Conservation (phyloP, 352 stramenopile genomes). For the Phytopythium chamaehyphon region DNA sequence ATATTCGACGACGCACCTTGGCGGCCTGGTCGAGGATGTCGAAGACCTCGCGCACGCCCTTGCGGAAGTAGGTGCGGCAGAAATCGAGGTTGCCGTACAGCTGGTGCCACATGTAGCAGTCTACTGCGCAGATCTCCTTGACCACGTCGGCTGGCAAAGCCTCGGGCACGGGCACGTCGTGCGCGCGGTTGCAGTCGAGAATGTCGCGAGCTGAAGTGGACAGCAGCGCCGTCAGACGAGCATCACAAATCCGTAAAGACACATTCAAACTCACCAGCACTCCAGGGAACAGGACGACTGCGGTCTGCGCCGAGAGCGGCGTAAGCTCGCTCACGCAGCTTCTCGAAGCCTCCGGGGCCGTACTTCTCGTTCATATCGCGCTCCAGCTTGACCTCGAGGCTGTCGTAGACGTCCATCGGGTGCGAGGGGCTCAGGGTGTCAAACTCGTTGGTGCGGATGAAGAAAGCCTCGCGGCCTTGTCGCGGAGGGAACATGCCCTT, state of each 20-base stretch:
- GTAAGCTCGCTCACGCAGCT: slow-evolving; percentile 9
- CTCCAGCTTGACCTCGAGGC: slow-evolving; percentile 7
- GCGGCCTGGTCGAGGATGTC: slow-evolving; percentile 5
- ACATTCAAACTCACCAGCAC: slow-evolving; percentile 7
- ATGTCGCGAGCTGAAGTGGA: slow-evolving; percentile 18
- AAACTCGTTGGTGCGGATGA: slow-evolving; percentile 10
- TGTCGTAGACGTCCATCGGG: slow-evolving; percentile 14
- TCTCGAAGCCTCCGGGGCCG: slow-evolving; percentile 6
- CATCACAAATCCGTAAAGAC: too few relatives aligned
- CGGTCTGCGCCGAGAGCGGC: slow-evolving; percentile 5
- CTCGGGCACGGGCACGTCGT: slow-evolving; percentile 12
- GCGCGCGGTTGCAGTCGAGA: slow-evolving; percentile 18
- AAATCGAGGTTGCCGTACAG: slow-evolving; percentile 18
- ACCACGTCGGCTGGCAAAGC: slow-evolving; percentile 14
- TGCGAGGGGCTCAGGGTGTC: slow-evolving; percentile 7
- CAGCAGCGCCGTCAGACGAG: background rate
- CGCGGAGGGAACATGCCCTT: slow-evolving; percentile 7
- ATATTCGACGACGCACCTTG: slow-evolving; percentile 1
- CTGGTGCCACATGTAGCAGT: slow-evolving; percentile 23
- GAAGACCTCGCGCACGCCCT: slow-evolving; percentile 10
- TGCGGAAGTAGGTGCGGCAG: slow-evolving; percentile 14
- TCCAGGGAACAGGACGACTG: slow-evolving; percentile 14
- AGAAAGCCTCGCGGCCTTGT: slow-evolving; percentile 1
- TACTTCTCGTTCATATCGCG: slow-evolving; percentile 8
- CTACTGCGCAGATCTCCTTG: slow-evolving; percentile 9